Conservation (phyloP, 805 yeast genomes). For the Yarrowia osloensis region DNA sequence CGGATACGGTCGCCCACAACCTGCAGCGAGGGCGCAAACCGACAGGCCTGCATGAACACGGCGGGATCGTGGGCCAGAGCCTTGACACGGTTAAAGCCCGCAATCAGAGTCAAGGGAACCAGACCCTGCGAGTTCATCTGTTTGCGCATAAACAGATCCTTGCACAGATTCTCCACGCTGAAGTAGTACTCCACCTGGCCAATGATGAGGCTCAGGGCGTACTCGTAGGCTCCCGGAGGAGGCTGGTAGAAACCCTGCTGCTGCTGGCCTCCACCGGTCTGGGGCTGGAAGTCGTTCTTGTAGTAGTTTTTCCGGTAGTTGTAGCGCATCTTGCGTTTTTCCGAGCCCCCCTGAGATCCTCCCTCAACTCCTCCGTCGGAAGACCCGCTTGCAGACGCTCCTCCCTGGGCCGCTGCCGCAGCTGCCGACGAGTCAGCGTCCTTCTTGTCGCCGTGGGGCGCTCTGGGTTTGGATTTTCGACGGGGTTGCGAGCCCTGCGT, state of each 20-base stretch:
- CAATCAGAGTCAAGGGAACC: constrained; percentile 62
- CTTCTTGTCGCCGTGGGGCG: constrained; percentile 28
- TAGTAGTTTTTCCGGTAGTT: constrained; percentile 36
- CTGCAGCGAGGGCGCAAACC: constrained; percentile 56
- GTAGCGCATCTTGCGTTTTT: constrained; percentile 31
- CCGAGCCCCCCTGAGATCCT: not conserved
- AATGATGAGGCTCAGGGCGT: constrained; percentile 42
- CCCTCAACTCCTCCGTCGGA: not conserved
- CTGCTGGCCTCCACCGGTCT: not conserved
- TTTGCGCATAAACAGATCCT: constrained; percentile 78
- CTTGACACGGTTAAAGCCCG: constrained; percentile 74
- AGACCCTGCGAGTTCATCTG: constrained; percentile 80
- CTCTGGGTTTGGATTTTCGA: constrained; percentile 16
- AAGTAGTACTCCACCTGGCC: constrained; percentile 88
- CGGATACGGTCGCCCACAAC: constrained; percentile 59
- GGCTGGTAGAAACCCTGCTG: constrained; percentile 21
- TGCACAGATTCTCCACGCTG: constrained; percentile 79
- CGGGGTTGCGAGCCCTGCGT: not conserved
- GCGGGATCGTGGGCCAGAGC: constrained; percentile 57
- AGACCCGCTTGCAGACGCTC: not conserved
- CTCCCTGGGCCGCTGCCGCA: too few relatives aligned
- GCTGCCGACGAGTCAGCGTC: not conserved
- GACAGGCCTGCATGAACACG: constrained; percentile 57
- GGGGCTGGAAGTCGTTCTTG: constrained; percentile 29
- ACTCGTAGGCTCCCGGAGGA: constrained; percentile 35